Conservation (phyloP, 177 flowering plant species). For the Vitis hybrid region DNA sequence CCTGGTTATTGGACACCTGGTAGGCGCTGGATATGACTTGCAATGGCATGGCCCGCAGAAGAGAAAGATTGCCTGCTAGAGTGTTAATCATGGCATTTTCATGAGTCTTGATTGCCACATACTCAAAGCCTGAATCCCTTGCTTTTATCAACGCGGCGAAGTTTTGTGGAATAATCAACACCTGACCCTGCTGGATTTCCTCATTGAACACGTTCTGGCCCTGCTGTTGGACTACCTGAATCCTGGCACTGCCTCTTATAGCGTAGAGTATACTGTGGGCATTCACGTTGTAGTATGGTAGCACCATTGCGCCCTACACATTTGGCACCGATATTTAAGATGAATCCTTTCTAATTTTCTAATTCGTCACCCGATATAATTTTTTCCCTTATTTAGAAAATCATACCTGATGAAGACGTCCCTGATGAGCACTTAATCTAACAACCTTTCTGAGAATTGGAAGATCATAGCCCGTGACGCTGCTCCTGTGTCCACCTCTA, state of each 20-base stretch:
- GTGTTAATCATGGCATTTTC: slow-evolving; percentile 37
- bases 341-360: too few species aligned
- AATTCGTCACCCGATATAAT: too few species aligned
- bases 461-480: slow-evolving; percentile 44
- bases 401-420: slow-evolving; percentile 37
- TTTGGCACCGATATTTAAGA: background rate
- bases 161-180: slow-evolving; percentile 57
- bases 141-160: slow-evolving; percentile 32
- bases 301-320: slow-evolving; percentile 47
- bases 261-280: slow-evolving; percentile 55
- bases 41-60: slow-evolving; percentile 26
- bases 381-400: too few species aligned
- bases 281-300: slow-evolving; percentile 67
- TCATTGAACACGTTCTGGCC: slow-evolving; percentile 47
- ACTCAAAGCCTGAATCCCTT: slow-evolving; percentile 37
- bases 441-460: slow-evolving; percentile 39
- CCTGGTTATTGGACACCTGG: slow-evolving; percentile 28
- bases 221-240: slow-evolving; percentile 54
- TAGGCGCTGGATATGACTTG: slow-evolving; percentile 26
- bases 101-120: slow-evolving; percentile 48
- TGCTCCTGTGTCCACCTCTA: slow-evolving; percentile 41
- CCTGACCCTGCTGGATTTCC: slow-evolving; percentile 40
- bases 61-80: slow-evolving; percentile 30
- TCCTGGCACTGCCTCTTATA: slow-evolving; percentile 40
- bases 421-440: slow-evolving; percentile 47